Conservation (phyloP, 1,284 basidiomycete species). For the Ceratobasidium sp. region DNA sequence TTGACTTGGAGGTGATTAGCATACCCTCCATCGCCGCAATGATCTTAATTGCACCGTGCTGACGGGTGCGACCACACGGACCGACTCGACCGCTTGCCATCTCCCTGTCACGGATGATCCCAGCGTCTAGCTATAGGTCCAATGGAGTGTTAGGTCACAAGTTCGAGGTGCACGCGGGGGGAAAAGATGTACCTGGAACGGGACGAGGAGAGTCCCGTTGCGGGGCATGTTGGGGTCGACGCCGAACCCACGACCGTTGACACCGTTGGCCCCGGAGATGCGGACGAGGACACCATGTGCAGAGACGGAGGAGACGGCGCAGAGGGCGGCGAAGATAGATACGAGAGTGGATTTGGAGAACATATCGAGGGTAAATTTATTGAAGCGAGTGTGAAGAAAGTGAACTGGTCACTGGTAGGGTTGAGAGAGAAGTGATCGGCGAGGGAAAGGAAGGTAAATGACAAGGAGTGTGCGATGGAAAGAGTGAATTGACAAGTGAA, state of each 20-base stretch:
- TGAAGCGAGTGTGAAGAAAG: background rate
- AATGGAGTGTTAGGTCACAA: no score
- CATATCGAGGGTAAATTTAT: background rate
- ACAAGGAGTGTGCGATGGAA: background rate
- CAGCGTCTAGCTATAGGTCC: no score
- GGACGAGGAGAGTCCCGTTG: no score
- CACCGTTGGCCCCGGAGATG: constrained; percentile 48
- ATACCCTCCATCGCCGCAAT: no score
- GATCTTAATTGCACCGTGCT: no score
- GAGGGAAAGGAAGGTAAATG: background rate
- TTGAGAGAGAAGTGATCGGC: background rate
- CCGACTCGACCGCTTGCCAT: background rate
- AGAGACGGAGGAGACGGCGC: constrained; percentile 15
- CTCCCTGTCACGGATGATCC: background rate
- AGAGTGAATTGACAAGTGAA: constrained; percentile 7
- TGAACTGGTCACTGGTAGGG: constrained; percentile 26
- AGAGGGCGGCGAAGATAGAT: background rate
- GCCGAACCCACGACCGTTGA: no score
- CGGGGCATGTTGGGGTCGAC: no score
- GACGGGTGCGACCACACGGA: background rate
- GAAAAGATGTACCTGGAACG: background rate
- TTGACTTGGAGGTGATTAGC: background rate
- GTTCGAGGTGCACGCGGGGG: no score
- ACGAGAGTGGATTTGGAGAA: background rate
- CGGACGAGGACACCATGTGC: constrained; percentile 51